Percentiles rank a stretch among this genome's conserved stretches.
Conservation (phyloP, 768 basidiomycete genomes). For the Tulasnella sp. region DNA sequence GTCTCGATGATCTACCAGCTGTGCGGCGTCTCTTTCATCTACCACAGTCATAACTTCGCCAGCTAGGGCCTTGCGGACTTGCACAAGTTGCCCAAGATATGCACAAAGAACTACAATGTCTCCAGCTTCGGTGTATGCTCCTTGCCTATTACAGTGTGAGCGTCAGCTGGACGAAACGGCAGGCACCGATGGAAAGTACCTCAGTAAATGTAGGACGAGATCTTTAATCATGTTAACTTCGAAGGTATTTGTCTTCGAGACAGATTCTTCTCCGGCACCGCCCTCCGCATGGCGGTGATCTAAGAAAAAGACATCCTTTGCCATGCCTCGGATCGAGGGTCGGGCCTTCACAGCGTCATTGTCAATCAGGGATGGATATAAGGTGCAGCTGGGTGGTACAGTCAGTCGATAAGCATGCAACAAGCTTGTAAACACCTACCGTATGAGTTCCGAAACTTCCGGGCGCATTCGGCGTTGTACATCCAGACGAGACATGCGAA, state of each 20-base stretch:
- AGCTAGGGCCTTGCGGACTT: conserved; percentile 38
- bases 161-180: background rate
- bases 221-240: conserved; percentile 57
- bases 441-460: conserved; percentile 51
- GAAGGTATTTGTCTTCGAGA: conserved; percentile 56
- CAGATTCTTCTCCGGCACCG: conserved; percentile 44
- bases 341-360: conserved; percentile 46
- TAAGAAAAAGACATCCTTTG: conserved; percentile 57
- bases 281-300: conserved; percentile 35
- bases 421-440: conserved; percentile 31
- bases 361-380: conserved; percentile 56
- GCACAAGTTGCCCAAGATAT: conserved; percentile 45
- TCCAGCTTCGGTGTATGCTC: conserved; percentile 41
- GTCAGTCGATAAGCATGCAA: too few species aligned
- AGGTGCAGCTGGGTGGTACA: conserved; percentile 38
- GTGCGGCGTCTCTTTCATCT: conserved; percentile 58
- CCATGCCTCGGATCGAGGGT: conserved; percentile 53
- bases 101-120: conserved; percentile 51
- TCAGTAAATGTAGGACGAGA: conserved; percentile 45
- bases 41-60: conserved; percentile 54
- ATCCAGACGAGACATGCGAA: conserved; percentile 61
- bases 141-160: conserved; percentile 37
- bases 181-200: conserved; percentile 23
- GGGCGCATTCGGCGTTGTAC: conserved; percentile 74
- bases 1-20: conserved; percentile 45